Percentiles rank a stretch among this genome's conserved stretches.
Conservation (phyloP, 1,139 yeast species). For the Yamadazyma triangularis region DNA sequence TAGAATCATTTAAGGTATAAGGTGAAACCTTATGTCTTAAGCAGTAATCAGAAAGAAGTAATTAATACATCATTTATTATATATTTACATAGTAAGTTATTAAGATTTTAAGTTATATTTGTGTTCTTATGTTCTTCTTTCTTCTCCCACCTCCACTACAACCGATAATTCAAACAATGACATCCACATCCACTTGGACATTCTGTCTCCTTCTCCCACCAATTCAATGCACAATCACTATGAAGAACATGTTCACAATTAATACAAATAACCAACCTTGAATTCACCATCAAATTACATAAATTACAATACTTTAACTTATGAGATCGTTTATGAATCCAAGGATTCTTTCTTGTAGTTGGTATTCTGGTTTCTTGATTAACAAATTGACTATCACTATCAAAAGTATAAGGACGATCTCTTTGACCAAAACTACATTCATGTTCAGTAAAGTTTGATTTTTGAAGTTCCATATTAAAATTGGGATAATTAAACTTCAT, state of each 20-base stretch:
- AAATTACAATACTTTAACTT: constrained; percentile 49
- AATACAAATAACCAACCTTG: constrained; percentile 62
- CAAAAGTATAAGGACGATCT: background rate
- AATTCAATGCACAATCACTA: constrained; percentile 68
- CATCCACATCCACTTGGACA: constrained; percentile 96
- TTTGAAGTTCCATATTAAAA: constrained; percentile 8
- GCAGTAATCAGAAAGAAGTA: too few species aligned
- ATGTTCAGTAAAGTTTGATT: constrained; percentile 29
- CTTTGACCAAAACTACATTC: constrained; percentile 42
- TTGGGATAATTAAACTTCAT: constrained; percentile 63
- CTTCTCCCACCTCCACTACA: constrained; percentile 3
- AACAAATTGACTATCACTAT: constrained; percentile 13
- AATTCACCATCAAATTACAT: constrained; percentile 59
- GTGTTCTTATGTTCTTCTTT: too few species aligned
- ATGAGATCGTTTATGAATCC: constrained; percentile 27
- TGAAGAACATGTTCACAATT: constrained; percentile 79
- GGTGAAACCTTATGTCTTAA: too few species aligned
- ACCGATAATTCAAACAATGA: constrained; percentile 42
- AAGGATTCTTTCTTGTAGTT: constrained; percentile 22
- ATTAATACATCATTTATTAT: too few species aligned
- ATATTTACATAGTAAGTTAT: too few species aligned
- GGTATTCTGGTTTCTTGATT: constrained; percentile 23
- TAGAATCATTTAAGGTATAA: too few species aligned
- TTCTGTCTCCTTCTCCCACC: constrained; percentile 65
- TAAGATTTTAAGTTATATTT: too few species aligned